Base-by-base conservation (phyloP, 177 flowering plant genomes). In the Vitis hybrid region DNA sequence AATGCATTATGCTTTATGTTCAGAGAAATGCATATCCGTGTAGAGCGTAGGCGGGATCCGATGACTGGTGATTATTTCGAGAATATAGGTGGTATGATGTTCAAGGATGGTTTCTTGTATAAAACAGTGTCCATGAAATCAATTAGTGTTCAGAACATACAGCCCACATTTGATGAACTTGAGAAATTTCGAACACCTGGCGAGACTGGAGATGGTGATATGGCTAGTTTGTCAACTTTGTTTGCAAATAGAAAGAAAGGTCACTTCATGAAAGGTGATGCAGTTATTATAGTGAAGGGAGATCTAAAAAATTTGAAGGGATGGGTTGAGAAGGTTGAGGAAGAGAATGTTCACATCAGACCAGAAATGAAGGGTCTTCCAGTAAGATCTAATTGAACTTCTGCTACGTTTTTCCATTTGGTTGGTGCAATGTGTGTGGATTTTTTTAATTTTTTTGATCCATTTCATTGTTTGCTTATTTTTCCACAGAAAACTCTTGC, bases 301-400 rank as follows among this genome's bases (percentile, higher is more conserved):
- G 99, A 96, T 76, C 88, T 96, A 0, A 93, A 85, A 72, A 92
- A 89, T 74, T 76, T 96, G 76, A 93, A 85, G 84, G 99, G 99
- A 21, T 85, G 90, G 87, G 98, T 96, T 74, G 99, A 96, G 80
- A 93, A 96, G 77, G 99, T 91, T 52, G 98, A 96, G 71, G 99
- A 96, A 82, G 97, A 85, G 19, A 87, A 82, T 76, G 94, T 92
- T 12, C 90, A 87, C 68, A 91, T 96, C 58, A 88, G 91, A 82
- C 91, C 97, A 13, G 87, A 90, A 78, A 81, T 80, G 86, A 77
- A 87, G 68, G 98, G 83, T 72, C 87, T 92, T 66, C 91, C 89
- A 55, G 97, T 96, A 83, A 79, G 74, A 68, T 13, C 19, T 52
- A 21, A 8, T 35, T 59, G 66, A 55, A 21, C 21, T 55, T 6